Conservation (phyloP, 2,329 filamentous ascomycete species). For the Rugonectria rugulosa region DNA sequence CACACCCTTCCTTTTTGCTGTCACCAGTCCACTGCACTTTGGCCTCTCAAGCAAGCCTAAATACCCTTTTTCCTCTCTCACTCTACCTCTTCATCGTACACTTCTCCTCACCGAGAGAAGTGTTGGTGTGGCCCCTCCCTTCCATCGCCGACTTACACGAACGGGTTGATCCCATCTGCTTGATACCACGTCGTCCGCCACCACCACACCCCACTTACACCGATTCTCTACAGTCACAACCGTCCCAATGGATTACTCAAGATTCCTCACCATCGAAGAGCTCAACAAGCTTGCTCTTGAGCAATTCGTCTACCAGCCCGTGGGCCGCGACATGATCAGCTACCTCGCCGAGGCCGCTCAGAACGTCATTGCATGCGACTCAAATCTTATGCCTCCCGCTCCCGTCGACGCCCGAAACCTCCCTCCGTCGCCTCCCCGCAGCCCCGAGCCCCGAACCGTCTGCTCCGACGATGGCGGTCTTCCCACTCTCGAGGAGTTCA, state of each 20-base stretch:
- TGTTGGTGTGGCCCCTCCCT: slow-evolving; percentile 4
- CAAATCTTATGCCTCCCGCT: slow-evolving; percentile 59
- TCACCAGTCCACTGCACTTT: slow-evolving; percentile 26
- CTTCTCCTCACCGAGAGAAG: background rate
- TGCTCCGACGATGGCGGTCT: slow-evolving; percentile 62
- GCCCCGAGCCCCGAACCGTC: slow-evolving; percentile 57
- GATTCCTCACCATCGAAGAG: slow-evolving; percentile 58
- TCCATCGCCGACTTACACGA: slow-evolving; percentile 17
- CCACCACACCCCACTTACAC: slow-evolving; percentile 24
- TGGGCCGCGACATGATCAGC: slow-evolving; percentile 77
- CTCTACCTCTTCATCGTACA: slow-evolving; percentile 25
- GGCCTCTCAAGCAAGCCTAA: slow-evolving; percentile 21
- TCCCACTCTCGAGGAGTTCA: slow-evolving; percentile 88
- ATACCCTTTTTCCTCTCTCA: slow-evolving; percentile 20
- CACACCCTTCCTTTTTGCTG: slow-evolving; percentile 30
- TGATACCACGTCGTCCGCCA: slow-evolving; percentile 25
- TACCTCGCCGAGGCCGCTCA: slow-evolving; percentile 78
- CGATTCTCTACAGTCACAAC: slow-evolving; percentile 28
- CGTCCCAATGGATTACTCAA: slow-evolving; percentile 44
- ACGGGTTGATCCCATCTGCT: slow-evolving; percentile 15
- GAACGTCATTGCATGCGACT: slow-evolving; percentile 83
- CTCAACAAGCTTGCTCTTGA: slow-evolving; percentile 79
- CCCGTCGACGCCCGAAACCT: slow-evolving; percentile 44
- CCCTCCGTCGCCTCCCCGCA: slow-evolving; percentile 60
- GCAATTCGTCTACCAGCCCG: slow-evolving; percentile 80